Percentiles rank a stretch among this genome's conserved stretches.
These are phyloP conservation scores for Metschnikowia picachoensis DNA, from an alignment of 805 yeast genomes.

Conservation along the genomic window DNA sequence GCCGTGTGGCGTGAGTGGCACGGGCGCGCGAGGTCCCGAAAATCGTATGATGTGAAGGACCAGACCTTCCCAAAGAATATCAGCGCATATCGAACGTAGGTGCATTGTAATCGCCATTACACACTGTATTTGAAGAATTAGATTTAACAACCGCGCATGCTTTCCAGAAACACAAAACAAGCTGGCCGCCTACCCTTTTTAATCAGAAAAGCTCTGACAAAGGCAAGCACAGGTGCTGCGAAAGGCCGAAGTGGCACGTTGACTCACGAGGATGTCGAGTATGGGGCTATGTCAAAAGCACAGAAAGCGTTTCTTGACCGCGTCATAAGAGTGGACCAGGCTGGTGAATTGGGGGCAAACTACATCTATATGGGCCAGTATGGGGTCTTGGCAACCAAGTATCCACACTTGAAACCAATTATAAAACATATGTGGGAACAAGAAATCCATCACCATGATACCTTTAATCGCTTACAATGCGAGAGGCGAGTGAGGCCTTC, in stretches of 20 bases:
- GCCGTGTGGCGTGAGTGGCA: background rate
- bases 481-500: constrained; percentile 87
- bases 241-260: background rate
- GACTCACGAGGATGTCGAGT: constrained; percentile 20
- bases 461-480: constrained; percentile 75
- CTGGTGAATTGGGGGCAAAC: constrained; percentile 96
- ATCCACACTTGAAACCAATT: constrained; percentile 74
- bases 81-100: too few relatives aligned
- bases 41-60: constrained; percentile 3
- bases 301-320: constrained; percentile 71
- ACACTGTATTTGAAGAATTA: background rate
- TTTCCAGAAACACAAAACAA: background rate
- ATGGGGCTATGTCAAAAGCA: constrained; percentile 43
- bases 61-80: background rate
- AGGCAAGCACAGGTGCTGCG: constrained; percentile 2
- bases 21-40: background rate
- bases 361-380: constrained; percentile 91
- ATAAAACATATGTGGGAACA: constrained; percentile 98
- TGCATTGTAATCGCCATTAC: background rate
- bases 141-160: background rate
- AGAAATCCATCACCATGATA: constrained; percentile 83
- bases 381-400: constrained; percentile 61
- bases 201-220: constrained; percentile 2
- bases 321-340: constrained; percentile 89
- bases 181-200: background rate